A percentile compares a stretch with the other conserved stretches of the same genome.
Evolutionary conservation across 768 basidiomycete species (phyloP).

Genomic region (Boletus sp.): DNA sequence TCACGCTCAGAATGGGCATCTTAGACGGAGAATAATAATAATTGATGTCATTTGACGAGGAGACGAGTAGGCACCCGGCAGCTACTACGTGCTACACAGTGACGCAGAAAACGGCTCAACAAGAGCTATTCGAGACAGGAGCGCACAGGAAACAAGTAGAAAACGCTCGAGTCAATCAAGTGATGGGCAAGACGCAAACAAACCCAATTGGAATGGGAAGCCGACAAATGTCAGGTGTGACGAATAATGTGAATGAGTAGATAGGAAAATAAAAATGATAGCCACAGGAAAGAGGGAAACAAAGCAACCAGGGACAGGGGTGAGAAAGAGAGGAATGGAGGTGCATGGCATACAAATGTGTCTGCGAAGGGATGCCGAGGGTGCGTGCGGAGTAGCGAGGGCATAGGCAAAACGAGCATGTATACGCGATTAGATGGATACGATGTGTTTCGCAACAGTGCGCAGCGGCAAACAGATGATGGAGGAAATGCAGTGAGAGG

Average conservation of each 20-base stretch:
- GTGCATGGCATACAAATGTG: conserved; percentile 29
- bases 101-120: conserved; percentile 28
- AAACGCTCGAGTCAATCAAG: conserved; percentile 28
- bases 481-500: conserved; percentile 20
- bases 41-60: conserved; percentile 18
- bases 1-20: background rate
- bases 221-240: conserved; percentile 22
- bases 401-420: conserved; percentile 36
- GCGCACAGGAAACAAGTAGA: conserved; percentile 32
- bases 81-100: conserved; percentile 35
- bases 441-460: conserved; percentile 37
- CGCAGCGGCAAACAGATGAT: conserved; percentile 28
- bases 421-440: conserved; percentile 33
- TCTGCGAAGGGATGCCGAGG: conserved; percentile 21
- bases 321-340: background rate
- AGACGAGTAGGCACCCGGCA: conserved; percentile 34
- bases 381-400: conserved; percentile 16
- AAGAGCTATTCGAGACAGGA: conserved; percentile 27
- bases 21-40: conserved; percentile 24
- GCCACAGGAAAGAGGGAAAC: conserved; percentile 17
- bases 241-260: conserved; percentile 32
- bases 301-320: conserved; percentile 23
- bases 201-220: conserved; percentile 28
- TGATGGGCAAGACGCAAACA: background rate
- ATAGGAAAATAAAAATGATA: conserved; percentile 32